A percentile compares a stretch with the other conserved stretches of the same genome.
Evolutionary conservation across 2,329 filamentous ascomycete genomes (phyloP).

Genomic region (Chalaropsis thielavioides): DNA sequence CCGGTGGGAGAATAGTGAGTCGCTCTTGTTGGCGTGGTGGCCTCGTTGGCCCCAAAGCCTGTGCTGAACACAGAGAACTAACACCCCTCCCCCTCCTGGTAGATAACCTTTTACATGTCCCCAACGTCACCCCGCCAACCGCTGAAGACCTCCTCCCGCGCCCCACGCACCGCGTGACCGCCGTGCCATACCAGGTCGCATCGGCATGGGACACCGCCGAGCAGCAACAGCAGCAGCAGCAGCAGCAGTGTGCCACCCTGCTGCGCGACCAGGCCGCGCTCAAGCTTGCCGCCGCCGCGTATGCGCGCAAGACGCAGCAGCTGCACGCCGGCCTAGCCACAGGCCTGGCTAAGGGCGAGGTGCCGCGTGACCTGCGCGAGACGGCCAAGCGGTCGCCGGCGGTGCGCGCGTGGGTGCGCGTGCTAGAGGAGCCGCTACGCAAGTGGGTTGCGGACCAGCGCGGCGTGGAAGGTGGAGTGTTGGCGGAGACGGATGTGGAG

Average conservation of each 20-base stretch:
- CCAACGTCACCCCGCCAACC: constrained; percentile 68
- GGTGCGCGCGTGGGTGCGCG: constrained; percentile 65
- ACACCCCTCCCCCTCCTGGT: constrained; percentile 9
- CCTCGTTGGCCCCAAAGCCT: background rate
- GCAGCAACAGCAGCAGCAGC: background rate
- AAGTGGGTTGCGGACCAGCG: constrained; percentile 49
- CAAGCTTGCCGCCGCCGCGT: constrained; percentile 30
- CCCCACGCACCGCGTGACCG: constrained; percentile 64
- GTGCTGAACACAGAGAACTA: background rate
- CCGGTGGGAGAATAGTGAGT: constrained; percentile 85
- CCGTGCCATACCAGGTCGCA: constrained; percentile 79
- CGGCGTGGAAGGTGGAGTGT: constrained; percentile 17
- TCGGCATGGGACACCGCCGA: constrained; percentile 57
- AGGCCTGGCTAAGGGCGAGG: constrained; percentile 36
- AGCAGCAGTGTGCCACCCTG: constrained; percentile 19
- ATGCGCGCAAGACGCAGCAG: constrained; percentile 33
- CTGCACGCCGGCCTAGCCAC: constrained; percentile 29
- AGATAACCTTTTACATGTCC: constrained; percentile 80
- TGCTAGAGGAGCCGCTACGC: constrained; percentile 72
- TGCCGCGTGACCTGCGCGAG: constrained; percentile 67
- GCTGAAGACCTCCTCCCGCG: constrained; percentile 70
- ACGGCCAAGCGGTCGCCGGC: constrained; percentile 68
- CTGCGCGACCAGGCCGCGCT: constrained; percentile 37
- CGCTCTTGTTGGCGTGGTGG: background rate
- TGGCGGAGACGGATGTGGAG: constrained; percentile 20